Evolutionary conservation across 257 asterid species (phyloP).

Genomic region (Solanum dulcamara): DNA sequence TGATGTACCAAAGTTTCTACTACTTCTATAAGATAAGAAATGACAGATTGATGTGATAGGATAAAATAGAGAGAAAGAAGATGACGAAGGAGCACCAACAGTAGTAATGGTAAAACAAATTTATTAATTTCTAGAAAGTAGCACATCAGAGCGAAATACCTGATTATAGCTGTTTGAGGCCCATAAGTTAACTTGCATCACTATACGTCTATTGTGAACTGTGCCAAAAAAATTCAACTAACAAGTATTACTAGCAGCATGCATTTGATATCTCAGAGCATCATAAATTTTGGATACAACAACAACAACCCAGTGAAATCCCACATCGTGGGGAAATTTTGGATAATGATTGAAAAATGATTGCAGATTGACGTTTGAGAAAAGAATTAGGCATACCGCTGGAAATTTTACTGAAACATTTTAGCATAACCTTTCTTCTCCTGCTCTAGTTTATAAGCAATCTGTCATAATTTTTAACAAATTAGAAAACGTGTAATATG

Average conservation of each 20-base stretch:
- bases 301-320: too few relatives aligned
- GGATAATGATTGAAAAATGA: not conserved
- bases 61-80: not conserved
- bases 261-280: not conserved
- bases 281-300: not conserved
- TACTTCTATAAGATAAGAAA: not conserved
- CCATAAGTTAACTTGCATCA: not conserved
- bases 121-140: not conserved
- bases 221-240: not conserved
- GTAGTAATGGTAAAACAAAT: not conserved
- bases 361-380: not conserved
- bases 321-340: too few relatives aligned
- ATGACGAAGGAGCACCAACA: not conserved
- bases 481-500: not conserved
- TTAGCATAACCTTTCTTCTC: conserved; percentile 51
- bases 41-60: not conserved
- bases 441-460: conserved; percentile 47
- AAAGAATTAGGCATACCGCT: conserved; percentile 13
- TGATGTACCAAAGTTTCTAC: not conserved
- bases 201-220: not conserved
- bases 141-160: not conserved
- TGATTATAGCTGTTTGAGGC: not conserved
- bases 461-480: conserved; percentile 19
- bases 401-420: conserved; percentile 47
- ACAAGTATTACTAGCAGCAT: not conserved